A percentile compares a stretch with the other conserved stretches of the same genome.
Conservation (phyloP, 495 filamentous ascomycete genomes). For the Halenospora varia region DNA sequence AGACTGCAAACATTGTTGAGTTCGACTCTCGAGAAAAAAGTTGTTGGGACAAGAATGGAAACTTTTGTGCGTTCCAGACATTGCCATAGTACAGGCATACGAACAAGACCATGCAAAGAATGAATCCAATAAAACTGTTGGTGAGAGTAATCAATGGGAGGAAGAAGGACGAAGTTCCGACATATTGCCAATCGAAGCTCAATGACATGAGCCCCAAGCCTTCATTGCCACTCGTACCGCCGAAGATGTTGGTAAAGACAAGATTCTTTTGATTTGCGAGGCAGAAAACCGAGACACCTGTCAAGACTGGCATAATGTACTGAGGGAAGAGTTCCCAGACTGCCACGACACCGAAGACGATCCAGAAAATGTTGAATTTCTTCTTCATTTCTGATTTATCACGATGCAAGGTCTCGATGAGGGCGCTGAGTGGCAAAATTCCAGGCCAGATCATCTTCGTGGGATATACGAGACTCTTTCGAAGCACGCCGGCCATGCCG, state of each 20-base stretch:
- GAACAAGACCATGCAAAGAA: slow-evolving; percentile 8
- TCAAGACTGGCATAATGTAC: slow-evolving; percentile 50
- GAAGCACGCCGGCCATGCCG: slow-evolving; percentile 49
- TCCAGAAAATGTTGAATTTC: slow-evolving; percentile 37
- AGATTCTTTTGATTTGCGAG: slow-evolving; percentile 43
- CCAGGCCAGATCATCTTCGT: slow-evolving; percentile 44
- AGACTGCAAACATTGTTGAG: slow-evolving; percentile 12
- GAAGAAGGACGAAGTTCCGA: slow-evolving; percentile 17
- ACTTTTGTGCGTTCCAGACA: slow-evolving; percentile 40
- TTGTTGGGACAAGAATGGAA: slow-evolving; percentile 47
- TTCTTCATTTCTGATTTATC: slow-evolving; percentile 12
- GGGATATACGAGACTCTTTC: slow-evolving; percentile 49
- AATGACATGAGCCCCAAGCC: slow-evolving; percentile 34
- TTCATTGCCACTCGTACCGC: slow-evolving; percentile 50
- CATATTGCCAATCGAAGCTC: slow-evolving; percentile 48
- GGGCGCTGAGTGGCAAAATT: slow-evolving; percentile 36
- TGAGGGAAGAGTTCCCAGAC: slow-evolving; percentile 56
- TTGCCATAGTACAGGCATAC: slow-evolving; percentile 38
- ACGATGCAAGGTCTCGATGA: slow-evolving; percentile 36
- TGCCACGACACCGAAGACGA: slow-evolving; percentile 34
- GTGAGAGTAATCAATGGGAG: slow-evolving; percentile 14
- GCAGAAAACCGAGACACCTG: slow-evolving; percentile 52
- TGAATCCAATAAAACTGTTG: slow-evolving; percentile 12
- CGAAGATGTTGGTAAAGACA: slow-evolving; percentile 57
- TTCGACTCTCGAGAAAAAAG: slow-evolving; percentile 39